Evolutionary conservation across 768 basidiomycete genomes (phyloP), one percentile per base, ranked within the genome.

Genomic region (Kwoniella heveanensis): DNA sequence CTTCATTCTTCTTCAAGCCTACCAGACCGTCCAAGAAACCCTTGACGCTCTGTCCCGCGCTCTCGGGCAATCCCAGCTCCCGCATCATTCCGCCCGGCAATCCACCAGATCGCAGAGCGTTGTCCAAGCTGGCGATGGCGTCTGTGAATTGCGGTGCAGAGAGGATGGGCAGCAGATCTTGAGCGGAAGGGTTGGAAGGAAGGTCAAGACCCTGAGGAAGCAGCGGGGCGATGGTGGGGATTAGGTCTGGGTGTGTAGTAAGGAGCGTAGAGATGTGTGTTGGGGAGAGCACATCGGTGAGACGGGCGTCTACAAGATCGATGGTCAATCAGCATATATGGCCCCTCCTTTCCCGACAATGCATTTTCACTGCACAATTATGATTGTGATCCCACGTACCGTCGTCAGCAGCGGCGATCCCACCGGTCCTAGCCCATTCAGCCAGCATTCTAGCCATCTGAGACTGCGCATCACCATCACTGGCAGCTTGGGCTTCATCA

Each of bases 111-210:
- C 88, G 83, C 58, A 96, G 82, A 6, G 91, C 92, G 73, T 89
- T 87, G 75, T 96, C 92, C 51, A 96, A 85, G 75, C 85, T 89
- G 2, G 85, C 82, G 21, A 93, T 89, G 1, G 90, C 88, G 5
- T 86, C 82, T 64, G 89, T 88, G 81, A 94, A 92, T 70, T 90
- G 92, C 0, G 90, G 88, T 1, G 90, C 90, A 80, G 86, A 85
- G 64, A 94, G 86, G 68, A 93, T 87, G 32, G 86, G 86, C 59
- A 88, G 84, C 7, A 96, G 82, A 2, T 83, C 86, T 56, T 91
- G 88, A 2, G 85, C 81, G 1, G 87, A 87, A 2, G 89, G 88
- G 5, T 75, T 65, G 7, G 62, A 39, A 9, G 86, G 86, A 17
- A 84, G 80, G 0, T 88, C 87, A 9, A 91, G 83, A 79, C 90